Base-by-base conservation (phyloP, 106 monocot species). In the Phalaenopsis equestris region DNA sequence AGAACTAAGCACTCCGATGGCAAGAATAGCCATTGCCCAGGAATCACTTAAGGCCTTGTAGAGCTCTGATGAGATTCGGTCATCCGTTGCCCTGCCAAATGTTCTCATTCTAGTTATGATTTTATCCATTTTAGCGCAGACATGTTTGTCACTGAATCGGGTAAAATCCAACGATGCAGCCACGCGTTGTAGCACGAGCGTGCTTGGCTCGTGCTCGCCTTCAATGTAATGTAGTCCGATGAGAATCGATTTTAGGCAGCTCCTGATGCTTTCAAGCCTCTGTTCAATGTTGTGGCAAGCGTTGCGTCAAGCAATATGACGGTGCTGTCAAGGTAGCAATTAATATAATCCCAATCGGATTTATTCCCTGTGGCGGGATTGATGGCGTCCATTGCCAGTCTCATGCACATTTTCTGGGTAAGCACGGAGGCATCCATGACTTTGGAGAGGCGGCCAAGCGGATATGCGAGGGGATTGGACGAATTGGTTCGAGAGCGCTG, bases 1-100 rank as follows among this genome's bases (percentile, higher is more conserved):
- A 5, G 43, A 43, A 43, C 0, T 8, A 36, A 74, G 42, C 8
- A 42, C 43, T 16, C 43, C 19, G 10, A 74, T 19, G 1, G 43
- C 74, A n/a, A 74, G 74, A 45, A 74, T 17, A 4, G 74, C 74
- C 74, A 74, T 45, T 6, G 45, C 6, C 74, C 74, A 74, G 1
- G 74, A 74, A n/a, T n/a, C 19, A 3, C 11, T 74, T 4, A 74
- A 4, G 12, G 74, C 43, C 43, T 19, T 45, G 74, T 43, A 43
- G 42, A 74, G 18, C 43, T 74, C 74, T 1, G 74, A 43, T 4
- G 74, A 42, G 74, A 74, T 45, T 1, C 6, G 6, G 12, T 74
- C 43, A 0, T 6, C n/a, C 19, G 15, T 45, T 39, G 19, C 45
- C 74, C 37, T 74, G 7, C 74, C 41, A 10, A 43, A 42, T 7